phyloP scores from a whole-genome alignment of 2,329 filamentous ascomycete species.

The Neurospora crassa region DNA sequence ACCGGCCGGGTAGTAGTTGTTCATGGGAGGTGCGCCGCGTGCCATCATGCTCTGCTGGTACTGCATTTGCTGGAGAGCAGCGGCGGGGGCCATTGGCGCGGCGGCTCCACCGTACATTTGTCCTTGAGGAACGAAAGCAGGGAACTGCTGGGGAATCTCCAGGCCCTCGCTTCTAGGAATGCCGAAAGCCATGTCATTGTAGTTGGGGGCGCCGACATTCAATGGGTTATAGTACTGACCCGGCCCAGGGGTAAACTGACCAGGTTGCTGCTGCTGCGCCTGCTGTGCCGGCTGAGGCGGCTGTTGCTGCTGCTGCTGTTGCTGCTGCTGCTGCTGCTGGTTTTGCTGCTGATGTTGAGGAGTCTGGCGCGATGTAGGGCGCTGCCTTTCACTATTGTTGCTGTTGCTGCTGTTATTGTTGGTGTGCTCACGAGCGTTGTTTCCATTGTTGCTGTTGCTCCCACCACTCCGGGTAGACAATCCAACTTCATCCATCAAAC shows the following conservation, averaged over 20 bases:
- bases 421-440: slow-evolving; percentile 36
- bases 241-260: slow-evolving; percentile 22
- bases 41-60: slow-evolving; percentile 51
- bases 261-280: slow-evolving; percentile 13
- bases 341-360: slow-evolving; percentile 27
- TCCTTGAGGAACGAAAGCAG: slow-evolving; percentile 39
- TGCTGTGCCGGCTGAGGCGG: slow-evolving; percentile 14
- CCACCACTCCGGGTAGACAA: slow-evolving; percentile 56
- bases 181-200: slow-evolving; percentile 39
- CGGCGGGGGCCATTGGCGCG: slow-evolving; percentile 35
- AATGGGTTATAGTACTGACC: slow-evolving; percentile 43
- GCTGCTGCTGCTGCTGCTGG: slow-evolving; percentile 20
- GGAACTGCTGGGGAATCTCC: slow-evolving; percentile 40
- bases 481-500: slow-evolving; percentile 96
- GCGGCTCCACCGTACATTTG: slow-evolving; percentile 41
- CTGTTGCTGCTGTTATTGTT: slow-evolving; percentile 24
- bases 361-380: slow-evolving; percentile 46
- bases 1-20: slow-evolving; percentile 42
- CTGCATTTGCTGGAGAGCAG: slow-evolving; percentile 45
- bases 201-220: slow-evolving; percentile 32
- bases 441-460: slow-evolving; percentile 25
- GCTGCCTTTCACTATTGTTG: slow-evolving; percentile 36
- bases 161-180: slow-evolving; percentile 43
- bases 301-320: slow-evolving; percentile 21
- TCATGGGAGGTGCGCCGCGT: slow-evolving; percentile 42